Conservation (phyloP, 192 early-diverging fungal genomes). For the Funneliformis mosseae region DNA sequence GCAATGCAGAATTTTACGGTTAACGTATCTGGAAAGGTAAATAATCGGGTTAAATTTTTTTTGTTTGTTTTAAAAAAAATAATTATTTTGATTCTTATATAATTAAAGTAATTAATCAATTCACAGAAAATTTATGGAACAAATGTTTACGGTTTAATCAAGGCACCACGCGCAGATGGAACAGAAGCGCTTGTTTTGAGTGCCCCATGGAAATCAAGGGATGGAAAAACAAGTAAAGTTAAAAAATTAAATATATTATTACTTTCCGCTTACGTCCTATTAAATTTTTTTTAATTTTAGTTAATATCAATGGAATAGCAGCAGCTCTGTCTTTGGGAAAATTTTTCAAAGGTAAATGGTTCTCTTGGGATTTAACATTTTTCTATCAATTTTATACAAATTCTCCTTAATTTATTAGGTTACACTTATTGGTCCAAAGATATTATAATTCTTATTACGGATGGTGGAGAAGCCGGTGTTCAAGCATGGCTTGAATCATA, state of each 20-base stretch:
- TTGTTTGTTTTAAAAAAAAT: not conserved
- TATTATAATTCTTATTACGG: constrained; percentile 84
- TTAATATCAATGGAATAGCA: constrained; percentile 52
- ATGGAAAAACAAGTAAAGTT: constrained; percentile 34
- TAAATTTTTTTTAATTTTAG: constrained; percentile 25
- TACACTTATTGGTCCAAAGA: constrained; percentile 92
- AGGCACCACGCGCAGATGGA: constrained; percentile 82
- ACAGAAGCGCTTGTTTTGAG: constrained; percentile 87
- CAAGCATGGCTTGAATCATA: constrained; percentile 90
- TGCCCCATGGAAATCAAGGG: constrained; percentile 74
- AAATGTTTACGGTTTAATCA: constrained; percentile 81
- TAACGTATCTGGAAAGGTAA: constrained; percentile 36
- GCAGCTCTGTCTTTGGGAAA: constrained; percentile 53
- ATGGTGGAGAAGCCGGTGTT: constrained; percentile 72
- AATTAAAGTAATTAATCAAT: not conserved
- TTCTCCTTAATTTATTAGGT: constrained; percentile 33
- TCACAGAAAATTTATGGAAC: constrained; percentile 45
- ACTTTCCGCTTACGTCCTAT: constrained; percentile 19
- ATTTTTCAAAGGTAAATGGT: constrained; percentile 50
- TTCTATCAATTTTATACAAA: no score
- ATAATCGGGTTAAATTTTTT: not conserved
- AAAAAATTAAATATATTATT: not conserved
- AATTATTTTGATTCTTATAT: not conserved
- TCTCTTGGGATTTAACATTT: constrained; percentile 27
- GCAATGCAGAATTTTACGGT: constrained; percentile 55